Conservation (phyloP, 2,329 filamentous ascomycete species). For the Neonectria magnoliae region DNA sequence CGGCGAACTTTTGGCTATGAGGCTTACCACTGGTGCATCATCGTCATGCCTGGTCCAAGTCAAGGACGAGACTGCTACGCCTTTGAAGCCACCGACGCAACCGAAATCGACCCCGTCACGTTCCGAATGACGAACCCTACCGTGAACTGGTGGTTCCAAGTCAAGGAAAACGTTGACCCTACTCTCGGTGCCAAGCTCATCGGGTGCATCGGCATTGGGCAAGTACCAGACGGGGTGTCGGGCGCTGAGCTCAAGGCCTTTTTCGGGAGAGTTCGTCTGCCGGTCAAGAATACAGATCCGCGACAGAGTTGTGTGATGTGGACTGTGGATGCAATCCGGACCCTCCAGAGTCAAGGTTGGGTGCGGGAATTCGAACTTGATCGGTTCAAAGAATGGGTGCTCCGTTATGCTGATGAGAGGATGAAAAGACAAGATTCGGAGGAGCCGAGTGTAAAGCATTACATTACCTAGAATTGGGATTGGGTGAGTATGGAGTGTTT, state of each 20-base stretch:
- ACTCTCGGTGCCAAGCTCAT: slow-evolving; percentile 38
- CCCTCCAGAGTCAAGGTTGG: slow-evolving; percentile 42
- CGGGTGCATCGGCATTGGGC: slow-evolving; percentile 42
- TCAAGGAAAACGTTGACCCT: slow-evolving; percentile 29
- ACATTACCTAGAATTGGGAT: too few relatives aligned
- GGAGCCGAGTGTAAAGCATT: slow-evolving; percentile 2
- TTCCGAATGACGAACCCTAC: slow-evolving; percentile 46
- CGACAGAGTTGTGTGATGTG: slow-evolving; percentile 50
- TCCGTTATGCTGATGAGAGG: slow-evolving; percentile 44
- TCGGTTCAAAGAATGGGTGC: slow-evolving; percentile 41
- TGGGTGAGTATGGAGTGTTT: too few relatives aligned
- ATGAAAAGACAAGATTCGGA: slow-evolving; percentile 29
- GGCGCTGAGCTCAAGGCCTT: slow-evolving; percentile 33
- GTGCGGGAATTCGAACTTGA: slow-evolving; percentile 37
- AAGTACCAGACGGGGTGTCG: slow-evolving; percentile 31
- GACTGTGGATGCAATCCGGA: slow-evolving; percentile 40
- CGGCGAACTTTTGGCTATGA: slow-evolving; percentile 41
- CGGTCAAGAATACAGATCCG: slow-evolving; percentile 45
- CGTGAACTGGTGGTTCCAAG: slow-evolving; percentile 47
- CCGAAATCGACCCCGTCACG: slow-evolving; percentile 43
- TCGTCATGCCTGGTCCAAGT: slow-evolving; percentile 37
- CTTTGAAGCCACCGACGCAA: slow-evolving; percentile 46
- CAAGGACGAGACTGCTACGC: slow-evolving; percentile 24
- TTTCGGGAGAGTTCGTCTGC: slow-evolving; percentile 40
- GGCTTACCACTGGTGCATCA: slow-evolving; percentile 47